Conservation (phyloP, 495 filamentous ascomycete genomes). For the Ascobolus immersus region DNA sequence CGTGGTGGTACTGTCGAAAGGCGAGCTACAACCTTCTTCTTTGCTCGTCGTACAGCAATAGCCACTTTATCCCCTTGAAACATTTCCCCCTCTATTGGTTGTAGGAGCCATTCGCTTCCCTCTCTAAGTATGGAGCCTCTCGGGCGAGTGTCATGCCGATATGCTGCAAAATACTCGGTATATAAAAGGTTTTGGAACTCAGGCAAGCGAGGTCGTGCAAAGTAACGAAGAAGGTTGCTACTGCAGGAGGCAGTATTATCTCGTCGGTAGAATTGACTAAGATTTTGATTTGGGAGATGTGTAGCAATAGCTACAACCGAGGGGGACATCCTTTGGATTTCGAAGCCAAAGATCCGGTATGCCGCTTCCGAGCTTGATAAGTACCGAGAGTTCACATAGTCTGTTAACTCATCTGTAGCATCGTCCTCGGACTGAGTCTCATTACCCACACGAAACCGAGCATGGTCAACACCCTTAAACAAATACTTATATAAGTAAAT, state of each 20-base stretch:
- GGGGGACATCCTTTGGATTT: constrained; percentile 2
- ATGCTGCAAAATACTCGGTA: constrained; percentile 1
- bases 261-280: constrained; percentile 2
- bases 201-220: background rate
- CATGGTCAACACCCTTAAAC: constrained; percentile 8
- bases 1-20: constrained; percentile 1
- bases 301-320: constrained; percentile 2
- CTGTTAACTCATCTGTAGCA: too few species aligned
- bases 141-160: background rate
- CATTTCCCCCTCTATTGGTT: background rate
- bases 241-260: background rate
- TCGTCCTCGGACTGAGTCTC: too few species aligned
- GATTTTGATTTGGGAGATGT: constrained; percentile 2
- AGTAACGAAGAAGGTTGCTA: constrained; percentile 2
- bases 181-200: constrained; percentile 2
- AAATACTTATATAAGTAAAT: constrained; percentile 10
- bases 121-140: too few species aligned
- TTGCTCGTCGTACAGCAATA: too few species aligned
- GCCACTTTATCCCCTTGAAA: background rate
- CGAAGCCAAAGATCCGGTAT: constrained; percentile 4
- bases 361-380: constrained; percentile 3
- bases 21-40: background rate
- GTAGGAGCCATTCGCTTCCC: background rate
- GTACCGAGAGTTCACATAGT: constrained; percentile 8
- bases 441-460: background rate